Evolutionary conservation across 495 filamentous ascomycete species (phyloP), one percentile per base, ranked within the genome.

Genomic region (Thozetella sp.): DNA sequence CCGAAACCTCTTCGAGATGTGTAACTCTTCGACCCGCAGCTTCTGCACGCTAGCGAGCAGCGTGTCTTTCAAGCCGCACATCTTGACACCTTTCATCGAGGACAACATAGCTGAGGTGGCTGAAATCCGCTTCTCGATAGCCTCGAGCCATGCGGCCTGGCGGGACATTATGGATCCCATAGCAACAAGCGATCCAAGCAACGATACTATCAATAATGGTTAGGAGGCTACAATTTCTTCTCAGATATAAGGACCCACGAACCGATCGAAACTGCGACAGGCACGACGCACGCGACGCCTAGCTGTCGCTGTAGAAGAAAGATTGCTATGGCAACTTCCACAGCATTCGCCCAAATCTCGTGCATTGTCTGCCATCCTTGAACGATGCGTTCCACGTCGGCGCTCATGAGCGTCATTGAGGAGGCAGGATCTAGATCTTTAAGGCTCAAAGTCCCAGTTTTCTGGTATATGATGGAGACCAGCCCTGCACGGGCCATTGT

Each of bases 31-130:
- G 15, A 85, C 68, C 10, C 84, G 79, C 26, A 88, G 63, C n/a
- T 76, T 69, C 53, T 90, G 83, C 11, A 88, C 56, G 30, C 67
- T 75, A 22, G 67, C 51, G 17, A 72, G 64, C 13, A 86, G 63
- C 1, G 67, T 68, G 20, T 78, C 62, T 2, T 76, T 77, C 27
- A 88, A 67, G 2, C 84, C 86, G 11, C 80, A 81, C 77, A 88
- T 85, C 63, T 87, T 88, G 54, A 90, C 75, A 22, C 81, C 80
- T 60, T 87, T 86, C 76, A 88, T 87, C 0, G 83, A 79, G 1
- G 79, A 72, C 3, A 88, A 71, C 76, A 87, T 86, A 1, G 75
- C 68, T 0, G 78, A 76, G 0, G 84, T 86, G 6, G 79, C 73
- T 15, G 72, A 79, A 24, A 86, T 81, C 22, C 82, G 80, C 56